These are phyloP conservation scores for Crithidia thermophila DNA, from an alignment of 208 protist genomes.

Conservation along the genomic window DNA sequence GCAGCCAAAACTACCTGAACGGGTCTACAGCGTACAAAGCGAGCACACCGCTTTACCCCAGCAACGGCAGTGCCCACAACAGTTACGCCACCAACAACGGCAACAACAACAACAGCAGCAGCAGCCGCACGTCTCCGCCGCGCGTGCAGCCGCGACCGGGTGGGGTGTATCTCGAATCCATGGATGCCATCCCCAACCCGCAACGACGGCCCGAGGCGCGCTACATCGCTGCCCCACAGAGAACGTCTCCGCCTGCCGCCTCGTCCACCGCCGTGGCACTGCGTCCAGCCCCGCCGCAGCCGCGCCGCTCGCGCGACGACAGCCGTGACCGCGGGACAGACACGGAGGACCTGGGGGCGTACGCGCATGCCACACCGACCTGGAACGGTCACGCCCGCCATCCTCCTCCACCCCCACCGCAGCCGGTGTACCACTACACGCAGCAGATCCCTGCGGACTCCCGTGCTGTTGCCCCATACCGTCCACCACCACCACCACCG, in stretches of 20 bases:
- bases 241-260: neutral
- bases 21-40: too few species aligned
- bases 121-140: constrained; percentile 3
- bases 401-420: neutral
- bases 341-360: constrained; percentile 12
- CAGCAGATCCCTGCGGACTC: too few species aligned
- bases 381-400: too few species aligned
- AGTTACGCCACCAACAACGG: neutral
- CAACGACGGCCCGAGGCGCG: too few species aligned
- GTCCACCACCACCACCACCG: neutral
- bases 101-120: neutral
- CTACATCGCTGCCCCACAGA: too few species aligned
- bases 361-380: neutral
- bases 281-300: constrained; percentile 5
- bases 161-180: constrained; percentile 5
- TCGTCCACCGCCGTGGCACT: constrained; percentile 5
- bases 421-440: neutral
- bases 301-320: neutral
- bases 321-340: constrained; percentile 1
- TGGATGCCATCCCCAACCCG: constrained; percentile 4
- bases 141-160: neutral
- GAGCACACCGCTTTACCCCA: too few species aligned
- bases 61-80: neutral
- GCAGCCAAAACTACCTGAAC: too few species aligned
- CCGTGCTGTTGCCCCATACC: neutral